These are phyloP conservation scores for Trichoderma asperellum DNA, from an alignment of 2,329 filamentous ascomycete species.

Conservation along the genomic window DNA sequence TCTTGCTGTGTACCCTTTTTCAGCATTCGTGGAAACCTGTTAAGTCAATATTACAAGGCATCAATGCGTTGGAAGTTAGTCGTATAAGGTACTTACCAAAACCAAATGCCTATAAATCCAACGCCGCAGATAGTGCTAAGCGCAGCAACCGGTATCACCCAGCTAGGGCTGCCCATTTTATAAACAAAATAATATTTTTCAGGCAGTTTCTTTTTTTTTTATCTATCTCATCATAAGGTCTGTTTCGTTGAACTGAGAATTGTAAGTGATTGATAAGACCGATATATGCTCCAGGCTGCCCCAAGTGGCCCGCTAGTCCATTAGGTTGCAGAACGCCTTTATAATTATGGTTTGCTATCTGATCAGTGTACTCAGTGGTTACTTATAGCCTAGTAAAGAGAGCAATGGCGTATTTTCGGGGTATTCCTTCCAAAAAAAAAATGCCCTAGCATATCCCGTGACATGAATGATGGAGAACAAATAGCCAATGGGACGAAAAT, in stretches of 20 bases:
- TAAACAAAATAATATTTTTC: background rate
- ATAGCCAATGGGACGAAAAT: background rate
- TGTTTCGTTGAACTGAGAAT: background rate
- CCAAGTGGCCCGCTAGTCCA: background rate
- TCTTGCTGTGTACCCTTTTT: background rate
- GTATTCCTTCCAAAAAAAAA: background rate
- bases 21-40: background rate
- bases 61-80: background rate
- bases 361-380: background rate
- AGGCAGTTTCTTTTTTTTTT: background rate
- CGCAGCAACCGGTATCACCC: constrained; percentile 9
- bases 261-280: background rate
- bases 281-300: background rate
- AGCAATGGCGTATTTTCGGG: background rate
- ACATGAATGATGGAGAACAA: background rate
- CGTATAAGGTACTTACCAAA: background rate
- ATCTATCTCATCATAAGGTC: background rate
- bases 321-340: background rate
- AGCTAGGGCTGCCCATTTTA: constrained; percentile 1
- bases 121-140: constrained; percentile 1
- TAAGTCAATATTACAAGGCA: background rate
- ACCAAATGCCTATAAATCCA: background rate
- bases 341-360: background rate
- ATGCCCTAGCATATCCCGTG: background rate
- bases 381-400: background rate